Percentiles rank a stretch among this genome's conserved stretches.
Conservation (phyloP, 2,329 filamentous ascomycete species). For the Thielaviopsis euricoi region DNA sequence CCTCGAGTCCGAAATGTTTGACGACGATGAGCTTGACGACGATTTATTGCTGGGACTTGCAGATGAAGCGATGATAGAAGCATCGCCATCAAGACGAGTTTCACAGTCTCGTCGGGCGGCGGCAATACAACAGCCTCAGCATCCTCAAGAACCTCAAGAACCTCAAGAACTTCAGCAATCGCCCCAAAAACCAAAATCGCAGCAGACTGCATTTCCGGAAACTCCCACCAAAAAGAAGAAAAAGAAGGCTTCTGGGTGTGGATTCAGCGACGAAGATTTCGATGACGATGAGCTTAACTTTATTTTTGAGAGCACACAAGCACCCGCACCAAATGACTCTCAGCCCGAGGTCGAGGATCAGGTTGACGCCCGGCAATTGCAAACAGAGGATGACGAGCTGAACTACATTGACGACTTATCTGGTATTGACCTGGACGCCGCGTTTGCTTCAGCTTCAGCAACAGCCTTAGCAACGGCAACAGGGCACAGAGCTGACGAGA, state of each 20-base stretch:
- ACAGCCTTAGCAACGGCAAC: too few species aligned
- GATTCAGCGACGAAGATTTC: conserved; percentile 41
- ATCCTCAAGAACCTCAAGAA: not conserved
- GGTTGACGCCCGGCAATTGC: not conserved
- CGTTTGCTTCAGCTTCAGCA: conserved; percentile 10
- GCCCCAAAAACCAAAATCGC: not conserved
- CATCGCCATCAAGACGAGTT: conserved; percentile 7
- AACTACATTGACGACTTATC: conserved; percentile 7
- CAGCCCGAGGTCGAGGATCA: not conserved
- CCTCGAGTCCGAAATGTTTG: conserved; percentile 13
- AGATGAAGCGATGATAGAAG: conserved; percentile 4
- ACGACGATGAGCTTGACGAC: conserved; percentile 11
- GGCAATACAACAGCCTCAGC: not conserved
- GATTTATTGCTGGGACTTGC: conserved; percentile 4
- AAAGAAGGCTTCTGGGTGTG: conserved; percentile 19
- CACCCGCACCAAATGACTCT: conserved; percentile 16
- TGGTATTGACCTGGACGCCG: conserved; percentile 10
- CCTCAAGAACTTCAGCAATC: not conserved
- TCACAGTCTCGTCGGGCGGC: not conserved
- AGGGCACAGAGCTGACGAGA: not conserved
- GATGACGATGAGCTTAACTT: conserved; percentile 38
- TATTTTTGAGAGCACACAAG: conserved; percentile 18
- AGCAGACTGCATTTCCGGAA: not conserved
- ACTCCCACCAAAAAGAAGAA: not conserved
- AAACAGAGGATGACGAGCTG: conserved; percentile 6